Evolutionary conservation across 2,329 filamentous ascomycete genomes (phyloP), one percentile per base, ranked within the genome.

Genomic region (Phyllosticta capitalensis): DNA sequence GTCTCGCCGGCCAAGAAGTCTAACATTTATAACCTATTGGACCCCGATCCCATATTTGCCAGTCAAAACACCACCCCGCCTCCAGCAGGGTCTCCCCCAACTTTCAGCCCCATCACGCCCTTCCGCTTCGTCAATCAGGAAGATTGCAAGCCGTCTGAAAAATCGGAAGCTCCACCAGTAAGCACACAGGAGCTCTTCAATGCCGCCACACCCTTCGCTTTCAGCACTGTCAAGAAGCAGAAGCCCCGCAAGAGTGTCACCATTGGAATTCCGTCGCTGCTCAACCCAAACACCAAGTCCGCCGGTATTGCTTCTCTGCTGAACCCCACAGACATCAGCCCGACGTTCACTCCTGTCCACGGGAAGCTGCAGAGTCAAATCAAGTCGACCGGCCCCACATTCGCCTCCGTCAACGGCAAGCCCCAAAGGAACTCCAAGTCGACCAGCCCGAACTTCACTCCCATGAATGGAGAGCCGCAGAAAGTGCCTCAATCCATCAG

Each of bases 101-200:
- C 26, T 12, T 53, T 48, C 21, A 56, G 54, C 10, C 45, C 61
- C 2, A 54, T 63, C 20, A 64, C 62, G 9, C 63, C 63, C 10
- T 64, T 64, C 55, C 53, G 59, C n/a, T 45, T 50, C 19, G 62
- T 64, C 52, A 61, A 59, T 17, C 64, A 64, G 52, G 52, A 53
- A 9, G 49, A 62, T 66, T 3, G 60, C 48, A 48, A 60, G 58
- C 19, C 62, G 6, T 66, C 17, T 65, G 63, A 14, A 65, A 67
- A 53, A 49, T 52, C 63, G 63, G 9, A 33, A 67, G 55, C 68
- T 20, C 14, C 26, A 58, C 63, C 64, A 9, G 64, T 75, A 30
- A 76, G 73, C 60, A 79, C 77, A 1, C 77, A 79, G 58, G 74
- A 75, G 17, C 65, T 79, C 9, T 71, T 78, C 53, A 69, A 71